Evolutionary conservation across 2,329 filamentous ascomycete species (phyloP).

Genomic region (Alternaria ethzedia): DNA sequence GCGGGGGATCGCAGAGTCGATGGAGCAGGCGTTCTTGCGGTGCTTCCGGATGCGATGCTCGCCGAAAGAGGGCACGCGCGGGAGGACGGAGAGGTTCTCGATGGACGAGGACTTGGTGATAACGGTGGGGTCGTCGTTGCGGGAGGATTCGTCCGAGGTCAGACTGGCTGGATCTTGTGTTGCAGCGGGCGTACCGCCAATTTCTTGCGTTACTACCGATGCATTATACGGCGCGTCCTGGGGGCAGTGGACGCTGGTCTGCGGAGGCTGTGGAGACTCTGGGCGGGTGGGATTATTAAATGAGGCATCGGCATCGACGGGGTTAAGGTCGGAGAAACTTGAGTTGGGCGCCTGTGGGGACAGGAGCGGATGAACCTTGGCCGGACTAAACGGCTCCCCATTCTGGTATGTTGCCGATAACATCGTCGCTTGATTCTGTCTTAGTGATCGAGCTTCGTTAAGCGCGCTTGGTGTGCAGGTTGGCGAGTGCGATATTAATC

Average conservation of each 20-base stretch:
- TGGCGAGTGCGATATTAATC: slow-evolving; percentile 9
- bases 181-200: slow-evolving; percentile 37
- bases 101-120: slow-evolving; percentile 44
- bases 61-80: slow-evolving; percentile 44
- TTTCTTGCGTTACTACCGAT: slow-evolving; percentile 35
- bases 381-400: slow-evolving; percentile 44
- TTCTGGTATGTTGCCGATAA: slow-evolving; percentile 26
- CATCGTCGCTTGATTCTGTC: slow-evolving; percentile 21
- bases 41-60: slow-evolving; percentile 47
- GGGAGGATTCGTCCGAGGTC: slow-evolving; percentile 36
- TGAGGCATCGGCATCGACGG: slow-evolving; percentile 33
- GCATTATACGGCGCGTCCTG: slow-evolving; percentile 35
- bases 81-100: slow-evolving; percentile 43
- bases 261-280: slow-evolving; percentile 34
- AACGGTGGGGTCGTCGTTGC: slow-evolving; percentile 23
- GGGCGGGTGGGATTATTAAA: slow-evolving; percentile 35
- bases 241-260: slow-evolving; percentile 32
- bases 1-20: slow-evolving; percentile 69
- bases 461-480: neutral
- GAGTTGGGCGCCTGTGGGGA: slow-evolving; percentile 37
- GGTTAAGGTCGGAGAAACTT: slow-evolving; percentile 43
- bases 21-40: slow-evolving; percentile 56
- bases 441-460: neutral
- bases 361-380: slow-evolving; percentile 42
- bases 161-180: slow-evolving; percentile 21